Evolutionary conservation across 148 eudicot species (phyloP).

Genomic region (Rhododendron molle): DNA sequence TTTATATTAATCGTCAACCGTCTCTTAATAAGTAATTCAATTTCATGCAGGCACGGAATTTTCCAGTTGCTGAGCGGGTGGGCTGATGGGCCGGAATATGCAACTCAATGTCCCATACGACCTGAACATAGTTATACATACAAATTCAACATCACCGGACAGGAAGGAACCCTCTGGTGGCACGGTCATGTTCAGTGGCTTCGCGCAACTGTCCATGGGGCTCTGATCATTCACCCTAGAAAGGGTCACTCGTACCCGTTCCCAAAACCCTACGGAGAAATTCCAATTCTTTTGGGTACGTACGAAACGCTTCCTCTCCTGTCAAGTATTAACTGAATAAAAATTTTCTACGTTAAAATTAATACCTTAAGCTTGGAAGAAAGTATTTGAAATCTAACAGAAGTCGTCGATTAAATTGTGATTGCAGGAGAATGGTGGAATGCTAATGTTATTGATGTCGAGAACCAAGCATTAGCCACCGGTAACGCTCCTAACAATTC

Average conservation of each 20-base stretch:
- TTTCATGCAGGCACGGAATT: constrained; percentile 56
- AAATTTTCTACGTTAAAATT: too few relatives aligned
- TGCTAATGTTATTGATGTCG: too few relatives aligned
- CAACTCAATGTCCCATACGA: constrained; percentile 73
- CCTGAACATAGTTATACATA: constrained; percentile 56
- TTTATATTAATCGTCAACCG: too few relatives aligned
- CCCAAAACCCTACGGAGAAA: constrained; percentile 49
- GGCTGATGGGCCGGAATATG: constrained; percentile 73
- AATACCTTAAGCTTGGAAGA: neutral
- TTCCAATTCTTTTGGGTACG: constrained; percentile 61
- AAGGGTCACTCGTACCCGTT: constrained; percentile 54
- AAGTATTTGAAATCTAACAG: neutral
- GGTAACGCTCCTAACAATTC: too few relatives aligned
- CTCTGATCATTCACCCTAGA: constrained; percentile 57
- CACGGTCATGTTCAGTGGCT: constrained; percentile 76
- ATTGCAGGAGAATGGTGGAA: too few relatives aligned
- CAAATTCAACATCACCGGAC: constrained; percentile 39
- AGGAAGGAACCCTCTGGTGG: constrained; percentile 96
- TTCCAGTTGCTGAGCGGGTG: constrained; percentile 48
- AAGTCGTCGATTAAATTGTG: neutral
- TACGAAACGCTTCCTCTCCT: too few relatives aligned
- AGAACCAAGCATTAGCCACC: too few relatives aligned
- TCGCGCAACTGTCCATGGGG: constrained; percentile 82
- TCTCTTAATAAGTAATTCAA: too few relatives aligned
- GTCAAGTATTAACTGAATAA: too few relatives aligned